Conservation (phyloP, 768 basidiomycete species). For the Strobilomyces confusus region DNA sequence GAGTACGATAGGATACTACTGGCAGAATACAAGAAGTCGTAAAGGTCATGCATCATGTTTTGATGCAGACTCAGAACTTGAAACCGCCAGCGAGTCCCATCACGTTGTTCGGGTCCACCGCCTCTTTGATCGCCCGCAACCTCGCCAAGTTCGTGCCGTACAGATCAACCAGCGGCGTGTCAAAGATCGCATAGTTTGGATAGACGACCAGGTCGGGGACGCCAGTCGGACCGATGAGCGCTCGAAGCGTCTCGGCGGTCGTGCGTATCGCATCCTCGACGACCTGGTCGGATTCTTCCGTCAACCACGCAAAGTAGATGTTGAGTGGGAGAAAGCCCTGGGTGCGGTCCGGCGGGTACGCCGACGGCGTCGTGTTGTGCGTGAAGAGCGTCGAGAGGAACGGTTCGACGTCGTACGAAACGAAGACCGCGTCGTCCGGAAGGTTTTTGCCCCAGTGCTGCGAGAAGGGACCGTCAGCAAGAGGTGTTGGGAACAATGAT, state of each 20-base stretch:
- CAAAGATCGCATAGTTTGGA: conserved; percentile 54
- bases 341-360: conserved; percentile 43
- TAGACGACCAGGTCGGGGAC: conserved; percentile 38
- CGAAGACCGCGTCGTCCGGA: not conserved
- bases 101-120: conserved; percentile 50
- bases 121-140: conserved; percentile 39
- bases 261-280: conserved; percentile 36
- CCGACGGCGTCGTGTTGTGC: conserved; percentile 36
- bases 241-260: conserved; percentile 36
- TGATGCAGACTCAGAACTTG: conserved; percentile 38
- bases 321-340: conserved; percentile 40
- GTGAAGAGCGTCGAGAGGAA: conserved; percentile 33
- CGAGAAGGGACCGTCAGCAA: conserved; percentile 2
- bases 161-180: conserved; percentile 44
- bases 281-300: not conserved
- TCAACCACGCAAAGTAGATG: conserved; percentile 34
- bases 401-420: too few species aligned
- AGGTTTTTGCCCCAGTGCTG: conserved; percentile 12
- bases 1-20: too few species aligned
- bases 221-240: conserved; percentile 24
- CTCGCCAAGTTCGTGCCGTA: conserved; percentile 41
- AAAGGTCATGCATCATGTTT: too few species aligned
- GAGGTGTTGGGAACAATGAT: not conserved
- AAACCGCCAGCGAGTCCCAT: conserved; percentile 34
- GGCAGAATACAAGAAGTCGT: too few species aligned